phyloP scores from a whole-genome alignment of 371 early-diverging fungal genomes.

The Mucor lusitanicus region DNA sequence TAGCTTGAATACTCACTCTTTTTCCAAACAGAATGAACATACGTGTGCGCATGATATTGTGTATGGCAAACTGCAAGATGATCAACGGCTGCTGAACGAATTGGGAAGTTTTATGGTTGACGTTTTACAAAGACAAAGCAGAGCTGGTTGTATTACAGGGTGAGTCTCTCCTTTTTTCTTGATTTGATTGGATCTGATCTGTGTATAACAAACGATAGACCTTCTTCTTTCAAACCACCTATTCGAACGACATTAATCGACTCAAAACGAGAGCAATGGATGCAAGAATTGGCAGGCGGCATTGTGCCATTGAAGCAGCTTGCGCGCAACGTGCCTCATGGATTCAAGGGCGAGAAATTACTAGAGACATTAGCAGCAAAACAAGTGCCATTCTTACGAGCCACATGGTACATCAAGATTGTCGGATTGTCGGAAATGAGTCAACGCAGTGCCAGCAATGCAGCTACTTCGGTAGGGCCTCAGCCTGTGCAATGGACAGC shows the following conservation, averaged over 20 bases:
- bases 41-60: conserved; percentile 57
- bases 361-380: conserved; percentile 61
- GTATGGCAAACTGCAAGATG: conserved; percentile 51
- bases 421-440: conserved; percentile 64
- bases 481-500: conserved; percentile 42
- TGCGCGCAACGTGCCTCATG: conserved; percentile 62
- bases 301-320: conserved; percentile 59
- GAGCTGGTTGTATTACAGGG: conserved; percentile 56
- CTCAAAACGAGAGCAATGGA: conserved; percentile 61
- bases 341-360: conserved; percentile 68
- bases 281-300: conserved; percentile 58
- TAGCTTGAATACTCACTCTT: too few relatives aligned
- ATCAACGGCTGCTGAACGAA: conserved; percentile 52
- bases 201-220: conserved; percentile 39
- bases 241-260: conserved; percentile 58
- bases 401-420: conserved; percentile 77
- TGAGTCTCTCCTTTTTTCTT: conserved; percentile 9
- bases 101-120: conserved; percentile 62
- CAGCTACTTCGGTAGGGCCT: conserved; percentile 19
- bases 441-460: conserved; percentile 44
- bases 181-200: too few relatives aligned
- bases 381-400: conserved; percentile 70
- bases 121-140: conserved; percentile 55
- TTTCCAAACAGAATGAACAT: conserved; percentile 43
- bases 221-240: conserved; percentile 60